Percentiles rank a stretch among this genome's conserved stretches.
phyloP scores from a whole-genome alignment of 805 yeast genomes.

The Starmerella ratchasimensis region DNA sequence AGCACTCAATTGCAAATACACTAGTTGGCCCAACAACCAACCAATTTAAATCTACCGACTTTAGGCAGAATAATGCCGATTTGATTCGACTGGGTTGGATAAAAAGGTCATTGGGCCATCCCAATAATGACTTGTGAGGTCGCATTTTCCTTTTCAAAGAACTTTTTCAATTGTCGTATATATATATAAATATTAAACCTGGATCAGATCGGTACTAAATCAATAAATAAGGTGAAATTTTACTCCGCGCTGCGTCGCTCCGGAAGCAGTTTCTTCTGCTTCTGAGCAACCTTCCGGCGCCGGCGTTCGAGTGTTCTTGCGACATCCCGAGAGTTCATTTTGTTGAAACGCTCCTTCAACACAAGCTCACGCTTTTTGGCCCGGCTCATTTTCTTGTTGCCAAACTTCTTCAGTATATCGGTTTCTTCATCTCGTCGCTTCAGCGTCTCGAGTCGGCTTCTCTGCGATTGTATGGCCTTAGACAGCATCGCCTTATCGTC shows the following conservation, averaged over 20 bases:
- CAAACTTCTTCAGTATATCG: constrained; percentile 48
- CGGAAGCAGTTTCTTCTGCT: constrained; percentile 29
- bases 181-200: no score
- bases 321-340: constrained; percentile 28
- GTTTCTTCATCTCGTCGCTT: constrained; percentile 63
- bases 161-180: background rate
- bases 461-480: constrained; percentile 26
- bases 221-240: background rate
- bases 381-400: constrained; percentile 39
- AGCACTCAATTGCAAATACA: background rate
- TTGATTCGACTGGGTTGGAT: no score
- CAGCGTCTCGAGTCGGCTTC: constrained; percentile 41
- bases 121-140: no score
- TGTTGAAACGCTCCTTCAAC: constrained; percentile 26
- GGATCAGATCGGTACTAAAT: no score
- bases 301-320: constrained; percentile 25
- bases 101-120: no score
- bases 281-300: constrained; percentile 28
- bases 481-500: constrained; percentile 29
- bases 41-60: background rate
- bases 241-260: constrained; percentile 20
- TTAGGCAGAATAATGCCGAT: no score
- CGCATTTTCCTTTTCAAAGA: background rate
- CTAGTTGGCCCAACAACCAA: background rate
- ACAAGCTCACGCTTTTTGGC: constrained; percentile 28